Evolutionary conservation across 257 asterid species (phyloP).

Genomic region (Anisodus acutangulus): DNA sequence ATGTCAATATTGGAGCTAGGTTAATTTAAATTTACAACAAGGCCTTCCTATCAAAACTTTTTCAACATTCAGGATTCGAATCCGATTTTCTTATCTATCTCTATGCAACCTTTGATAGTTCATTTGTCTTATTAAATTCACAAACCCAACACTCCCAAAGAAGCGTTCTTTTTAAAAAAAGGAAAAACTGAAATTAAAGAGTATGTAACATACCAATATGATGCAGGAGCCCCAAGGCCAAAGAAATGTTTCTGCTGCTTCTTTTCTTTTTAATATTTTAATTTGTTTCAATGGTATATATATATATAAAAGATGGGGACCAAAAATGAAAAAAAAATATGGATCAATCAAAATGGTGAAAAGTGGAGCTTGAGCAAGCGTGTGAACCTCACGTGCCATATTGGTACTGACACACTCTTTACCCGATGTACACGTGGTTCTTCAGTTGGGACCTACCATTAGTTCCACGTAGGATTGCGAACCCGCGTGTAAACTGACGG

Average conservation of each 20-base stretch:
- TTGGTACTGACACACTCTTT: constrained; percentile 24
- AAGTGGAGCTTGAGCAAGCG: constrained; percentile 24
- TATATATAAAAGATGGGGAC: not conserved
- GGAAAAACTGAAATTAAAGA: not conserved
- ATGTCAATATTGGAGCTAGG: too few relatives aligned
- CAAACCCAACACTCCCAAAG: not conserved
- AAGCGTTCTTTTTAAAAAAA: not conserved
- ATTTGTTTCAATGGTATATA: constrained; percentile 16
- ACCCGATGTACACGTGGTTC: constrained; percentile 18
- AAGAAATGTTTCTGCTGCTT: not conserved
- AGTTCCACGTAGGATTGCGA: not conserved
- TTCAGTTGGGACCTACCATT: not conserved
- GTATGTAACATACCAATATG: not conserved
- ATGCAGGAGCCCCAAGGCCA: not conserved
- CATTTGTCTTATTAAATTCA: not conserved
- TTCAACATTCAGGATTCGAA: too few relatives aligned
- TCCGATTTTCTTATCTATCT: too few relatives aligned
- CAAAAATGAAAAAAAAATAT: not conserved
- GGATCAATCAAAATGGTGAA: not conserved
- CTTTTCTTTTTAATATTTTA: not conserved
- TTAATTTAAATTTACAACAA: not conserved
- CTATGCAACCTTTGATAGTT: too few relatives aligned
- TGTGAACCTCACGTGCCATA: constrained; percentile 13
- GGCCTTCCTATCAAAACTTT: too few relatives aligned
- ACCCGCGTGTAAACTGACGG: not conserved